A percentile compares a stretch with the other conserved stretches of the same genome.
Evolutionary conservation across 768 basidiomycete genomes (phyloP).

Genomic region (Tylopilus sp.): DNA sequence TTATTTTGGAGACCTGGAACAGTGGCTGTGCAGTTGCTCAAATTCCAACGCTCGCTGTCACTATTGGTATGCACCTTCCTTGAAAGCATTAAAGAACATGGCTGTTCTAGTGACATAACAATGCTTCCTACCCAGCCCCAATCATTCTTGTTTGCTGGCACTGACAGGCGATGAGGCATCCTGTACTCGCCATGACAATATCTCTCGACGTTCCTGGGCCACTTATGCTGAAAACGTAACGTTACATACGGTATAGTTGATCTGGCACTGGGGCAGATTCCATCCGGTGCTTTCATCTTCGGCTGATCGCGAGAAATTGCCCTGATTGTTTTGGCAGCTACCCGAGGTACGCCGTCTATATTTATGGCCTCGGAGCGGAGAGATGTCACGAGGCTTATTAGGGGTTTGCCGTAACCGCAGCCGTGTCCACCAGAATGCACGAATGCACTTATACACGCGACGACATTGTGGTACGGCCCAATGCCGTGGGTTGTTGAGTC

Average conservation of each 20-base stretch:
- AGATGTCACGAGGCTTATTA: neutral
- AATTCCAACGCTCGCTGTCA: too few species aligned
- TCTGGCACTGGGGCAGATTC: too few species aligned
- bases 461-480: neutral
- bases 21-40: slow-evolving; percentile 15
- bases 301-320: neutral
- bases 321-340: neutral
- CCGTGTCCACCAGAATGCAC: neutral
- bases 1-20: slow-evolving; percentile 9
- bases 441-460: neutral
- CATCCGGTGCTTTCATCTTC: neutral
- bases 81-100: too few species aligned
- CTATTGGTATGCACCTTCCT: too few species aligned
- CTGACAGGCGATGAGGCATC: too few species aligned
- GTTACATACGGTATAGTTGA: neutral
- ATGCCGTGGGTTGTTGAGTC: neutral
- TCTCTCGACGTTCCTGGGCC: neutral
- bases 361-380: neutral
- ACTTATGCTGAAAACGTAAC: neutral
- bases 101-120: neutral
- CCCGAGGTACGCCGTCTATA: neutral
- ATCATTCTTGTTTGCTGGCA: too few species aligned
- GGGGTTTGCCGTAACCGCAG: neutral
- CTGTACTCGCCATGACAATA: neutral
- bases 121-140: neutral